Evolutionary conservation across 2,329 filamentous ascomycete genomes (phyloP).

Genomic region (Apiospora rasikravindrae): DNA sequence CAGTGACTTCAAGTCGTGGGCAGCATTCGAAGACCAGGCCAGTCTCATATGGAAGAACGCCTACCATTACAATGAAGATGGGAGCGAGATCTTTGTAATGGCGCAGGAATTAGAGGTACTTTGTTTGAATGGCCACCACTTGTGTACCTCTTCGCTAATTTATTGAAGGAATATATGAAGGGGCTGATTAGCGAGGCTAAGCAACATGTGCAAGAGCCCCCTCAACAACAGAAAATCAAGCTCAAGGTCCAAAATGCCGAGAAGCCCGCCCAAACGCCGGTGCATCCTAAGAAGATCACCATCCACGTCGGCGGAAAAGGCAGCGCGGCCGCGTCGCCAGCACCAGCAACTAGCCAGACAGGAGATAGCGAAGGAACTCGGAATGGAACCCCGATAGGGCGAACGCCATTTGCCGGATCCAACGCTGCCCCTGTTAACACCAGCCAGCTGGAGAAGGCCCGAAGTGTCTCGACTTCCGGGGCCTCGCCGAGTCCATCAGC

Average conservation of each 20-base stretch:
- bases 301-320: slow-evolving; percentile 70
- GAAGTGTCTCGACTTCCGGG: slow-evolving; percentile 47
- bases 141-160: slow-evolving; percentile 27
- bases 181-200: slow-evolving; percentile 74
- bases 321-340: slow-evolving; percentile 59
- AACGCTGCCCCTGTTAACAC: slow-evolving; percentile 33
- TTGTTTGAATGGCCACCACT: slow-evolving; percentile 5
- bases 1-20: slow-evolving; percentile 81
- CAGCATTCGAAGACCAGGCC: slow-evolving; percentile 78
- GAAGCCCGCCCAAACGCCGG: slow-evolving; percentile 45
- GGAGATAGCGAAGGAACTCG: slow-evolving; percentile 41
- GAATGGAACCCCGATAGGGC: slow-evolving; percentile 34
- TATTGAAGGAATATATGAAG: slow-evolving; percentile 67
- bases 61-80: slow-evolving; percentile 88
- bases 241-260: slow-evolving; percentile 65
- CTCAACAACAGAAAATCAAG: slow-evolving; percentile 75
- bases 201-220: slow-evolving; percentile 72
- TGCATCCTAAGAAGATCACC: slow-evolving; percentile 68
- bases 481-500: slow-evolving; percentile 53
- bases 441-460: slow-evolving; percentile 44
- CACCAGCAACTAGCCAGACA: slow-evolving; percentile 41
- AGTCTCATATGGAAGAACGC: slow-evolving; percentile 88
- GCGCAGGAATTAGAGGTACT: slow-evolving; percentile 80
- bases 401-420: slow-evolving; percentile 37
- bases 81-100: slow-evolving; percentile 80